A percentile compares a stretch with the other conserved stretches of the same genome.
Evolutionary conservation across 805 yeast genomes (phyloP).

Genomic region (Ascoidea rubescens): DNA sequence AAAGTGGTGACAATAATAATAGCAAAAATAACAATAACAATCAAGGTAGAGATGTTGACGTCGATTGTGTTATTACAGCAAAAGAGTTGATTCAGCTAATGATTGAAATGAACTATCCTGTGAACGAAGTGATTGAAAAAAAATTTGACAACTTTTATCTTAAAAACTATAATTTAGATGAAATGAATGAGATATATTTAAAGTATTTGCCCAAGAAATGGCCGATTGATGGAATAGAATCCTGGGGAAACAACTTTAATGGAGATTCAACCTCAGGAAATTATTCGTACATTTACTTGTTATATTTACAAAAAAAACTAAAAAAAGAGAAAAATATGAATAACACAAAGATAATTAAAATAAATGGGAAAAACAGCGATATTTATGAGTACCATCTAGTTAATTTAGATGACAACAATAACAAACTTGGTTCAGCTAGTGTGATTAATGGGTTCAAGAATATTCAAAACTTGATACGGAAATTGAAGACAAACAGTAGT

Average conservation of each 20-base stretch:
- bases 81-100: constrained; percentile 69
- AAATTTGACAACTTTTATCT: background rate
- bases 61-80: constrained; percentile 91
- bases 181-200: background rate
- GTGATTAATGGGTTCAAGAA: constrained; percentile 86
- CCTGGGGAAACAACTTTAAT: constrained; percentile 51
- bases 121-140: constrained; percentile 12
- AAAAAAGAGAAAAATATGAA: constrained; percentile 8
- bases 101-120: constrained; percentile 33
- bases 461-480: constrained; percentile 85
- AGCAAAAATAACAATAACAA: too few species aligned
- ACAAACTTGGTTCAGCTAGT: constrained; percentile 39
- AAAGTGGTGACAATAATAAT: constrained; percentile 7
- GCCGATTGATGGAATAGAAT: constrained; percentile 36
- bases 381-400: constrained; percentile 54
- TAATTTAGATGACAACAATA: constrained; percentile 17
- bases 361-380: constrained; percentile 67
- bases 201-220: constrained; percentile 39
- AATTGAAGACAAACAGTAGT: constrained; percentile 35
- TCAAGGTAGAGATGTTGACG: constrained; percentile 32
- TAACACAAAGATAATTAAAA: constrained; percentile 18
- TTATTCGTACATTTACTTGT: constrained; percentile 58
- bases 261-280: constrained; percentile 85
- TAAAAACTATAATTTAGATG: background rate
- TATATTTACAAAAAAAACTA: constrained; percentile 20